A percentile compares a stretch with the other conserved stretches of the same genome.
Evolutionary conservation across 257 asterid genomes (phyloP).

Genomic region (Forsythia viridissima): DNA sequence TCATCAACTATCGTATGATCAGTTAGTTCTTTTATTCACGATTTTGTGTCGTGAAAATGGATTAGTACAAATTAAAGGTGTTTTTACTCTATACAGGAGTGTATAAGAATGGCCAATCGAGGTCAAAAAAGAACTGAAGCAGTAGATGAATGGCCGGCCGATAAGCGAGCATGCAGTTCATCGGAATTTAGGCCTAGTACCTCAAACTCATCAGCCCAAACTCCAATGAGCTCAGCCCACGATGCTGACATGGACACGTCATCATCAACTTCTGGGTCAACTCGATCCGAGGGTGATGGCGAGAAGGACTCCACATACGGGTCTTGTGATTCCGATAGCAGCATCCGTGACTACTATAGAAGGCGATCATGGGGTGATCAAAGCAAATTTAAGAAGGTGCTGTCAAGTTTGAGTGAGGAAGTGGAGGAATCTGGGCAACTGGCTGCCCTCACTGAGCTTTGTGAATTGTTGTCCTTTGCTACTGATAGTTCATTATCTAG

Average conservation of each 20-base stretch:
- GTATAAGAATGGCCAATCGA: slow-evolving; percentile 63
- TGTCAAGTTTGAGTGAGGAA: slow-evolving; percentile 63
- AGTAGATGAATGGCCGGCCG: slow-evolving; percentile 83
- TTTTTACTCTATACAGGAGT: slow-evolving; percentile 24
- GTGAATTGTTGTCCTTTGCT: slow-evolving; percentile 82
- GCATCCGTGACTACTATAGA: slow-evolving; percentile 59
- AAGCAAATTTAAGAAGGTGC: slow-evolving; percentile 54
- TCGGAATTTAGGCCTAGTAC: slow-evolving; percentile 73
- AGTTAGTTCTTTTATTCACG: neutral
- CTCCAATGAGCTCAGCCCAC: slow-evolving; percentile 52
- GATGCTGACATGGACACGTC: slow-evolving; percentile 78
- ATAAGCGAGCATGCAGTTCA: slow-evolving; percentile 89
- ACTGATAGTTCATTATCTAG: slow-evolving; percentile 78
- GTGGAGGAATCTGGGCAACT: slow-evolving; percentile 75
- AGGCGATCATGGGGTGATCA: slow-evolving; percentile 57
- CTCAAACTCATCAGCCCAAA: slow-evolving; percentile 60
- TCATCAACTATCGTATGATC: neutral
- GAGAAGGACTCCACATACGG: slow-evolving; percentile 75
- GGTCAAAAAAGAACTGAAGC: slow-evolving; percentile 86
- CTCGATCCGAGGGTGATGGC: slow-evolving; percentile 69
- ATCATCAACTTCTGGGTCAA: slow-evolving; percentile 77
- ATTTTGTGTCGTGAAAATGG: neutral
- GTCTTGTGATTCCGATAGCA: slow-evolving; percentile 78
- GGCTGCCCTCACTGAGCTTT: slow-evolving; percentile 85
- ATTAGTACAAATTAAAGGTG: neutral